Evolutionary conservation across 345 rosid species (phyloP).

Genomic region (Fremontodendron californicum): DNA sequence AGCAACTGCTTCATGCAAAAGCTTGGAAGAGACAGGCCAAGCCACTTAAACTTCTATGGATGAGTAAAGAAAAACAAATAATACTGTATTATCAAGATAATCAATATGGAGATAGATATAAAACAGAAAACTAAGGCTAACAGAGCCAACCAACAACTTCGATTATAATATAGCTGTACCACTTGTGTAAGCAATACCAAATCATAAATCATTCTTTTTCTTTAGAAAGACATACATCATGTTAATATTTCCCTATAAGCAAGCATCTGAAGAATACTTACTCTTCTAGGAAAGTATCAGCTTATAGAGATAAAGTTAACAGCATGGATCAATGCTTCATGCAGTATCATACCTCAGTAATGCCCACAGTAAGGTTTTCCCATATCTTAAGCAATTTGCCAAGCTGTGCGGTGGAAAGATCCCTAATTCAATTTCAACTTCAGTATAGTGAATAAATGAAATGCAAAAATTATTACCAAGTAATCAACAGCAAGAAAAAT

Average conservation of each 20-base stretch:
- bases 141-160: not conserved
- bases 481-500: not conserved
- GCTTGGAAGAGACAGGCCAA: not conserved
- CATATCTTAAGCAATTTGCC: slow-evolving; percentile 53
- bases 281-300: not conserved
- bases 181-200: not conserved
- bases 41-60: not conserved
- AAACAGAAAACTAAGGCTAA: not conserved
- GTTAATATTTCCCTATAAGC: not conserved
- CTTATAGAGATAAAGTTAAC: not conserved
- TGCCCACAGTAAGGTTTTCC: slow-evolving; percentile 50
- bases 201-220: not conserved
- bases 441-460: not conserved
- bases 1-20: not conserved
- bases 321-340: not conserved
- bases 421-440: slow-evolving; percentile 46
- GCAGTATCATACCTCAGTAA: slow-evolving; percentile 52
- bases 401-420: slow-evolving; percentile 54
- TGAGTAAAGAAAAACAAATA: not conserved
- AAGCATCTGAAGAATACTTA: not conserved
- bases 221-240: not conserved
- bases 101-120: not conserved
- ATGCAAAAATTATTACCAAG: not conserved
- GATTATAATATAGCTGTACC: not conserved
- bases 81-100: not conserved